phyloP scores from a whole-genome alignment of 2,329 filamentous ascomycete species.

The Cordyceps fumosorosea region DNA sequence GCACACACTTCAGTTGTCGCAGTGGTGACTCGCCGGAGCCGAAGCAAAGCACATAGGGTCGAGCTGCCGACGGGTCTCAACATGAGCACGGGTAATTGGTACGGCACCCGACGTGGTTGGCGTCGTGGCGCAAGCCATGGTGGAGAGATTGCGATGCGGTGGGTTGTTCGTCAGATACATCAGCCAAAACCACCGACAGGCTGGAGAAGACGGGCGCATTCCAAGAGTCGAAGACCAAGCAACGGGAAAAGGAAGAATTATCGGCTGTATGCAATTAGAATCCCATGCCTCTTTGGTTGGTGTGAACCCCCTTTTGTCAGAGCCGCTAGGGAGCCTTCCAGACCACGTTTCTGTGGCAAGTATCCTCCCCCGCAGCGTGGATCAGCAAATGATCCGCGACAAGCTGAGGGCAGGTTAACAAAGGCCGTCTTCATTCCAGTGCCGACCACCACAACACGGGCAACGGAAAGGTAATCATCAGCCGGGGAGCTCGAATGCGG shows the following conservation, averaged over 20 bases:
- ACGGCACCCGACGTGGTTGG: not conserved
- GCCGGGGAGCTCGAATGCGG: not conserved
- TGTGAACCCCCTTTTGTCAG: not conserved
- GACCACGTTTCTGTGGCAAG: constrained; percentile 5
- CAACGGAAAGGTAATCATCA: too few relatives aligned
- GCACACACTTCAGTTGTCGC: not conserved
- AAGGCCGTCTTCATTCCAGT: constrained; percentile 4
- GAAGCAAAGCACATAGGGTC: not conserved
- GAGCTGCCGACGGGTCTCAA: not conserved
- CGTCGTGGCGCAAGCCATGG: constrained; percentile 3
- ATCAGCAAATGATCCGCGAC: not conserved
- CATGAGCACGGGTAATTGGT: not conserved
- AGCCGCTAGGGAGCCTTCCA: not conserved
- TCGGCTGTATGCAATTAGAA: not conserved
- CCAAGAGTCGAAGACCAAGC: too few relatives aligned
- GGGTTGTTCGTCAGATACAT: not conserved
- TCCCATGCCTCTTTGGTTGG: not conserved
- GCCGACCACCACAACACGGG: not conserved
- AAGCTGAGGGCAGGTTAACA: not conserved
- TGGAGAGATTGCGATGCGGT: constrained; percentile 6
- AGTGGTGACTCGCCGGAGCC: not conserved
- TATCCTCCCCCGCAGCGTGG: constrained; percentile 7
- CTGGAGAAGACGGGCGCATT: not conserved
- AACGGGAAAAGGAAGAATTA: not conserved
- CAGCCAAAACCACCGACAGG: not conserved